Percentiles rank a stretch among this genome's conserved stretches.
These are phyloP conservation scores for Kodamaea ohmeri DNA, from an alignment of 1,139 yeast species.

Conservation along the genomic window DNA sequence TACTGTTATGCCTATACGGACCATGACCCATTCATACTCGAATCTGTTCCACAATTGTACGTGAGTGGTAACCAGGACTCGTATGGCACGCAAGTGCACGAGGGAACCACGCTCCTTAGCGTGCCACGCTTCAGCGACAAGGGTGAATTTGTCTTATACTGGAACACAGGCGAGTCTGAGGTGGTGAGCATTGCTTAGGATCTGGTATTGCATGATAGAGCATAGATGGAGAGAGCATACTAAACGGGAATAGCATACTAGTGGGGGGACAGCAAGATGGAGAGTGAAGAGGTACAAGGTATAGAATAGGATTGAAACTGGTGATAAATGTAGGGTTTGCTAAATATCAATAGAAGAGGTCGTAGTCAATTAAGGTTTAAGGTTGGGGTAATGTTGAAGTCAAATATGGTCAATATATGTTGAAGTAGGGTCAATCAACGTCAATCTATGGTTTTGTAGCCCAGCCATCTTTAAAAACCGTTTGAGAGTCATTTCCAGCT, in stretches of 20 bases:
- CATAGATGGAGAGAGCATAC: not conserved
- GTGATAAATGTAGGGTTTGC: too few species aligned
- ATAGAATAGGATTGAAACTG: too few species aligned
- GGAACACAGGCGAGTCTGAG: conserved; percentile 8
- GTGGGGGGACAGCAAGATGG: too few species aligned
- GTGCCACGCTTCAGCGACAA: conserved; percentile 69
- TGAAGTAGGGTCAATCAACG: too few species aligned
- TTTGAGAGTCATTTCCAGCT: too few species aligned
- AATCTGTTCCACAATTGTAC: conserved; percentile 80
- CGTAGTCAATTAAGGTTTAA: too few species aligned
- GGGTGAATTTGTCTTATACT: conserved; percentile 67
- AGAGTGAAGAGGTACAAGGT: too few species aligned
- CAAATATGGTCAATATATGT: too few species aligned
- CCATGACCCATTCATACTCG: conserved; percentile 75
- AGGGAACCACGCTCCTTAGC: conserved; percentile 32
- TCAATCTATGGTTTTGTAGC: too few species aligned
- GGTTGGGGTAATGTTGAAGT: too few species aligned
- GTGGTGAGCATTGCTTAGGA: conserved; percentile 10
- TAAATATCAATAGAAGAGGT: too few species aligned
- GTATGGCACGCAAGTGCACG: conserved; percentile 30
- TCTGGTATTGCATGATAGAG: not conserved
- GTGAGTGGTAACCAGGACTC: conserved; percentile 79
- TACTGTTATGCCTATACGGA: conserved; percentile 85
- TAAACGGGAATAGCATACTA: not conserved
- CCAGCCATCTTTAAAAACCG: too few species aligned